A percentile compares a stretch with the other conserved stretches of the same genome.
phyloP scores from a whole-genome alignment of 1,284 basidiomycete species.

The Athelia psychrophila region DNA sequence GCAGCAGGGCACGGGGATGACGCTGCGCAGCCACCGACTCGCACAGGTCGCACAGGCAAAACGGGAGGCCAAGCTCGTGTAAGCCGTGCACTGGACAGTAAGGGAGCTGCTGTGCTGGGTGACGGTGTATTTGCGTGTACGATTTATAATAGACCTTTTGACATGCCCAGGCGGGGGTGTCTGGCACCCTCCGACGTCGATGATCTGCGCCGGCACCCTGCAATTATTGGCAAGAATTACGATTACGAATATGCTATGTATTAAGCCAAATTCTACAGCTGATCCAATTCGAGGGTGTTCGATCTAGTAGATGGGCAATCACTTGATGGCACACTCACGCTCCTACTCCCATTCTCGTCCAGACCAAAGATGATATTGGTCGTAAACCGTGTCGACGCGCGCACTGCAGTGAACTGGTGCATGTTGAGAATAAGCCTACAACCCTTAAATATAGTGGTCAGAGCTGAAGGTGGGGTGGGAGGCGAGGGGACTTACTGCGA shows the following conservation, averaged over 20 bases:
- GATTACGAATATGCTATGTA: too few species aligned
- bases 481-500: slow-evolving; percentile 15
- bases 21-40: slow-evolving; percentile 64
- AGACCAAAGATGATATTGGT: too few species aligned
- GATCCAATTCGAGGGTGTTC: too few species aligned
- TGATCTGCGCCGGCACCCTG: too few species aligned
- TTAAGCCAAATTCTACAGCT: too few species aligned
- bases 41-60: slow-evolving; percentile 78
- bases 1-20: slow-evolving; percentile 58
- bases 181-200: too few species aligned
- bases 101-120: background rate
- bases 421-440: slow-evolving; percentile 29
- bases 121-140: slow-evolving; percentile 4
- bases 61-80: slow-evolving; percentile 72
- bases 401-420: slow-evolving; percentile 15
- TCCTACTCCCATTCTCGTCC: too few species aligned
- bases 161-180: too few species aligned
- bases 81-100: slow-evolving; percentile 8
- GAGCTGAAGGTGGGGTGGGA: background rate
- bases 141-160: slow-evolving; percentile 9
- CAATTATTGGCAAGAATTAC: too few species aligned
- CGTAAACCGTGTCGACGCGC: too few species aligned
- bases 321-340: too few species aligned
- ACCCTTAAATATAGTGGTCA: slow-evolving; percentile 12
- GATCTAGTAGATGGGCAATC: too few species aligned